phyloP scores from a whole-genome alignment of 768 basidiomycete species.

The Mycena latifolia region DNA sequence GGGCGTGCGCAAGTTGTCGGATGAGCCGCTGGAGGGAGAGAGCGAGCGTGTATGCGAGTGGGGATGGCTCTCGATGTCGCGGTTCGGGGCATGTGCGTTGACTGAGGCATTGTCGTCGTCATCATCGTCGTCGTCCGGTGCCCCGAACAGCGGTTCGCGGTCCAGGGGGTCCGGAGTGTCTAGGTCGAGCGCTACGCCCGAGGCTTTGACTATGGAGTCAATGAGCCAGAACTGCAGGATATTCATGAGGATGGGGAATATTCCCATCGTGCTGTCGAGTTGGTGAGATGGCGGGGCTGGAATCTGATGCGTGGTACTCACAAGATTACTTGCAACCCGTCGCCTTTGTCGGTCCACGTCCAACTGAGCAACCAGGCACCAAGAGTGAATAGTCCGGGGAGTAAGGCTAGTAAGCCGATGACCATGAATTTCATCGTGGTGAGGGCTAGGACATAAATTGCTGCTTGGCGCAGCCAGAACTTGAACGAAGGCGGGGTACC shows the following conservation, averaged over 20 bases:
- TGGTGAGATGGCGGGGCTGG: constrained; percentile 10
- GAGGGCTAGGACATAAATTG: constrained; percentile 85
- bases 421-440: constrained; percentile 93
- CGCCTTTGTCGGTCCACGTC: constrained; percentile 72
- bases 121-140: constrained; percentile 67
- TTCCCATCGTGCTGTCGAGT: constrained; percentile 34
- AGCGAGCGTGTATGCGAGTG: constrained; percentile 50
- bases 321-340: constrained; percentile 84
- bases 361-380: constrained; percentile 92
- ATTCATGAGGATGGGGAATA: constrained; percentile 71
- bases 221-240: constrained; percentile 95
- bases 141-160: constrained; percentile 73
- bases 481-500: constrained; percentile 82
- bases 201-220: constrained; percentile 91
- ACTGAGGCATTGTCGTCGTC: constrained; percentile 43
- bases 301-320: constrained; percentile 53
- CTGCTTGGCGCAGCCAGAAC: constrained; percentile 83
- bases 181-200: constrained; percentile 55
- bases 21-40: constrained; percentile 41
- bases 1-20: constrained; percentile 44
- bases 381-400: constrained; percentile 77
- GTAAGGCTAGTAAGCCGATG: constrained; percentile 76
- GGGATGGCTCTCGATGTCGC: constrained; percentile 61
- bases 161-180: constrained; percentile 56
- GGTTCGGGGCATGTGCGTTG: constrained; percentile 32